These are phyloP conservation scores for Carex pumila DNA, from an alignment of 176 grass and related monocot species.

Conservation along the genomic window DNA sequence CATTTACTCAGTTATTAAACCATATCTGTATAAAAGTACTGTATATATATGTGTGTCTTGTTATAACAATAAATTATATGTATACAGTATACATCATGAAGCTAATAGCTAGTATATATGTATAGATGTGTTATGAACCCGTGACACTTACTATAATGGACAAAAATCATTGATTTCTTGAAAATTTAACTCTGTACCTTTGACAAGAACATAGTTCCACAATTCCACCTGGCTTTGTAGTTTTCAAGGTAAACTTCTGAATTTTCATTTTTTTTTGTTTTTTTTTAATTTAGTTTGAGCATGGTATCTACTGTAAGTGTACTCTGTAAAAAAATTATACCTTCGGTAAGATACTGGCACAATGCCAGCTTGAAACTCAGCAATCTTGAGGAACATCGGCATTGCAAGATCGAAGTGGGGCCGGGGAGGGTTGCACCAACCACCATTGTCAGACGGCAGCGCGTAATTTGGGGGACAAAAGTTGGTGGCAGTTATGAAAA, in stretches of 20 bases:
- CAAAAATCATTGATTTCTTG: neutral
- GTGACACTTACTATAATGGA: neutral
- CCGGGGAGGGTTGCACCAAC: constrained; percentile 59
- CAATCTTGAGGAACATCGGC: constrained; percentile 56
- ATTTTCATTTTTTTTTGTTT: neutral
- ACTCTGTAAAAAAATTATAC: constrained; percentile 3
- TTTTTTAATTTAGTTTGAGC: neutral
- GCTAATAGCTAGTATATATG: neutral
- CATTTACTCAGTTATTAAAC: neutral
- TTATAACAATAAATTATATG: neutral
- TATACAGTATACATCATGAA: neutral
- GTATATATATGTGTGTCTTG: neutral
- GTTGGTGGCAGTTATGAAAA: constrained; percentile 56
- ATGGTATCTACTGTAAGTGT: neutral
- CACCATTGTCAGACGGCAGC: constrained; percentile 47
- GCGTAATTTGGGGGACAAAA: constrained; percentile 71
- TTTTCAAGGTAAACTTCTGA: neutral
- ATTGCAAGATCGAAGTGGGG: constrained; percentile 56
- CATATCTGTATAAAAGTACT: neutral
- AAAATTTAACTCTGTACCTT: neutral
- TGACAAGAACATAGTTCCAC: neutral
- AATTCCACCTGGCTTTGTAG: neutral
- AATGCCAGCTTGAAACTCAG: constrained; percentile 42
- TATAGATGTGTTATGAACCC: neutral
- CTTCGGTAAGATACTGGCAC: constrained; percentile 46